Conservation (phyloP, 2,329 filamentous ascomycete species). For the Calycina herbarum region DNA sequence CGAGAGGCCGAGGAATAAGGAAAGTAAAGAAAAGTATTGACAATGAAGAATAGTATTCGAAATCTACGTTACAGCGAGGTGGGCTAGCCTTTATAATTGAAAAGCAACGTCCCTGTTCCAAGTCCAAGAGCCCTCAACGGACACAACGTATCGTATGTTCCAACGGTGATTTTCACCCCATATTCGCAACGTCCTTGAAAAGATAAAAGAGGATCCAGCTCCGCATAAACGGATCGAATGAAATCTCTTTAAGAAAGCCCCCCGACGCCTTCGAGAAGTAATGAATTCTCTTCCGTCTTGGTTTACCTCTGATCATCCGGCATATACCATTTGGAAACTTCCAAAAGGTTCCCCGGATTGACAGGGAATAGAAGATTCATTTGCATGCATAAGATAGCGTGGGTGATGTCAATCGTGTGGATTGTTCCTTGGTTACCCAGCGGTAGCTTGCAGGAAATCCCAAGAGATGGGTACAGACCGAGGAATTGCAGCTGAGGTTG, state of each 20-base stretch:
- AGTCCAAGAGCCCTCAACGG: neutral
- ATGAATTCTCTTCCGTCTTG: constrained; percentile 8
- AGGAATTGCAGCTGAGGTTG: neutral
- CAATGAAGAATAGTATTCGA: neutral
- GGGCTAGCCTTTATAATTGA: neutral
- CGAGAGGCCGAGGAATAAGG: neutral
- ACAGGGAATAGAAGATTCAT: neutral
- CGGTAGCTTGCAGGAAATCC: constrained; percentile 6
- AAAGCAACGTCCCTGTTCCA: neutral
- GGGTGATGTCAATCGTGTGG: constrained; percentile 6
- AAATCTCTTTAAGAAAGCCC: neutral
- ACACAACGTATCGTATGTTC: neutral
- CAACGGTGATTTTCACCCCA: neutral
- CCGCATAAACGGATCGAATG: neutral
- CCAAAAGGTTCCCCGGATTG: neutral
- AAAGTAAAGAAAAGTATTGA: neutral
- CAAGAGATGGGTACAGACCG: constrained; percentile 2
- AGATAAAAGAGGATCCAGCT: neutral
- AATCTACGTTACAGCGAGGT: constrained; percentile 1
- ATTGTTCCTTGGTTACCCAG: constrained; percentile 5
- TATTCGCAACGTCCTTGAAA: neutral
- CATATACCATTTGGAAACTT: neutral
- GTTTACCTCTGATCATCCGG: neutral
- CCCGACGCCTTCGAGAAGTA: neutral
- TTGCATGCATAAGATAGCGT: constrained; percentile 3